These are phyloP conservation scores for Cyberlindnera meyerae DNA, from an alignment of 805 yeast genomes.

Conservation along the genomic window DNA sequence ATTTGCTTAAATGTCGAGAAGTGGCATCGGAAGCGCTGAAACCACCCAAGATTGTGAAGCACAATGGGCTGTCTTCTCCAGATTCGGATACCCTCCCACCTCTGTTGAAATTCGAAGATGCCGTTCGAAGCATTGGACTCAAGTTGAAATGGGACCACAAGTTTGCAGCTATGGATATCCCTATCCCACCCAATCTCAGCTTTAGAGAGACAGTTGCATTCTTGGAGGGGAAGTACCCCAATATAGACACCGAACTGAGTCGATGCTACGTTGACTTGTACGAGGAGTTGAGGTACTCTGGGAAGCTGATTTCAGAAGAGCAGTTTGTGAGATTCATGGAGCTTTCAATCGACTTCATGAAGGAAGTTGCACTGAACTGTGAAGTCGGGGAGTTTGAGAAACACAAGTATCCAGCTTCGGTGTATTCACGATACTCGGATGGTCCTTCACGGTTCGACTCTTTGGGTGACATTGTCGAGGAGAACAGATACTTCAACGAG, in stretches of 20 bases:
- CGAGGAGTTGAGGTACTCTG: slow-evolving; percentile 66
- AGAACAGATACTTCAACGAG: slow-evolving; percentile 1
- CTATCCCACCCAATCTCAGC: slow-evolving; percentile 36
- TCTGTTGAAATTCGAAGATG: slow-evolving; percentile 43
- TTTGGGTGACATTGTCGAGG: slow-evolving; percentile 2
- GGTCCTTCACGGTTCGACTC: slow-evolving; percentile 5
- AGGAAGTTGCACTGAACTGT: slow-evolving; percentile 12
- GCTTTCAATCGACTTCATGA: slow-evolving; percentile 32
- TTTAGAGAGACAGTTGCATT: slow-evolving; percentile 39
- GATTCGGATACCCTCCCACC: slow-evolving; percentile 33
- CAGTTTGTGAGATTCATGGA: slow-evolving; percentile 60
- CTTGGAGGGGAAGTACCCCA: slow-evolving; percentile 24
- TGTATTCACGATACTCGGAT: slow-evolving; percentile 6
- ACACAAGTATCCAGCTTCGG: slow-evolving; percentile 5
- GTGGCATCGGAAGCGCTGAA: slow-evolving; percentile 34
- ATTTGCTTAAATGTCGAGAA: slow-evolving; percentile 38
- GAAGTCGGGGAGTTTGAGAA: slow-evolving; percentile 1
- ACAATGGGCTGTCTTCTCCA: slow-evolving; percentile 50
- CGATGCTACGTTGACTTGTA: slow-evolving; percentile 46
- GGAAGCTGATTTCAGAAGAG: slow-evolving; percentile 48
- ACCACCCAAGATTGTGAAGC: slow-evolving; percentile 41
- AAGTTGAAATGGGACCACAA: slow-evolving; percentile 46
- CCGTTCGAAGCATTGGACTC: slow-evolving; percentile 55
- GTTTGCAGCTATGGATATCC: slow-evolving; percentile 30
- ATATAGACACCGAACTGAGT: slow-evolving; percentile 17